Percentiles rank a stretch among this genome's conserved stretches.
Conservation (phyloP, 2,329 filamentous ascomycete species). For the Colletotrichum siamense region DNA sequence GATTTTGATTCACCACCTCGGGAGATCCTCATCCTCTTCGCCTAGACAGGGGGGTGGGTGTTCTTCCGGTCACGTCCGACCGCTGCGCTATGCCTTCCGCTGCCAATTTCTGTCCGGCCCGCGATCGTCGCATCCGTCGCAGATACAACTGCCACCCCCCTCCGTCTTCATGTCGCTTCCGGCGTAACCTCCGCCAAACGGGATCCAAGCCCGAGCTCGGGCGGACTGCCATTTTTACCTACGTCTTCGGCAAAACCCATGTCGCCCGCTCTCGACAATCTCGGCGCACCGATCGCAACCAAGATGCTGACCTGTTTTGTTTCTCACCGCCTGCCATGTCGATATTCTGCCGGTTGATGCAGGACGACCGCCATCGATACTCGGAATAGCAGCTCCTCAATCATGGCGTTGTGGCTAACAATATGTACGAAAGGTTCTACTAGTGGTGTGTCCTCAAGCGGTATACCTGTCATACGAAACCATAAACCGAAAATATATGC, state of each 20-base stretch:
- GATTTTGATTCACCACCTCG: background rate
- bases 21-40: conserved; percentile 8
- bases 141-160: background rate
- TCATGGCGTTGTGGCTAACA: background rate
- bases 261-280: background rate
- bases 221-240: background rate
- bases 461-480: too few relatives aligned
- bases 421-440: background rate
- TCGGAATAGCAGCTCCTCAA: background rate
- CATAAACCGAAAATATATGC: too few relatives aligned
- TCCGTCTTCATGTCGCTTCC: conserved; percentile 16
- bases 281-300: background rate
- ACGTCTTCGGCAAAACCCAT: background rate
- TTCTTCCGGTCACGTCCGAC: background rate
- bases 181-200: background rate
- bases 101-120: conserved; percentile 8
- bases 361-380: background rate
- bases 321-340: background rate
- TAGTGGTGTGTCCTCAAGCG: too few relatives aligned
- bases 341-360: background rate
- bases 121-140: conserved; percentile 14
- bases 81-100: background rate
- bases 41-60: background rate
- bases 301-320: background rate
- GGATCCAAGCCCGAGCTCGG: background rate